A percentile compares a stretch with the other conserved stretches of the same genome.
phyloP scores from a whole-genome alignment of 179 eudicot species.

The Drosera spatulata region DNA sequence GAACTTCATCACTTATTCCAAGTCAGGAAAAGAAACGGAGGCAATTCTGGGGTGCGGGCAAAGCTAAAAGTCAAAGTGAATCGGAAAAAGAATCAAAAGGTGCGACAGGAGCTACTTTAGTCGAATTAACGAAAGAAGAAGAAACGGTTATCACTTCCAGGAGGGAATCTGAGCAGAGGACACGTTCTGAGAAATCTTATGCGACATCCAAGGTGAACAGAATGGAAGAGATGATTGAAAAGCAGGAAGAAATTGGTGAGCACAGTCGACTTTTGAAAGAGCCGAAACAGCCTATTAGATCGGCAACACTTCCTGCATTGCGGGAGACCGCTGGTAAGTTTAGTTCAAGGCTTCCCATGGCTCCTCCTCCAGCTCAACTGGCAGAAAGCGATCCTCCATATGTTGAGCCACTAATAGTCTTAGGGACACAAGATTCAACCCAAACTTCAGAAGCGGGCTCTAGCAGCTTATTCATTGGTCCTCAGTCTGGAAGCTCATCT shows the following conservation, averaged over 20 bases:
- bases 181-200: slow-evolving; percentile 21
- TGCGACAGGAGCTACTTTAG: slow-evolving; percentile 14
- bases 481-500: slow-evolving; percentile 9
- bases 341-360: slow-evolving; percentile 13
- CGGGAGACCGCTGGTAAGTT: slow-evolving; percentile 16
- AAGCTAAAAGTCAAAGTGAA: slow-evolving; percentile 17
- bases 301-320: slow-evolving; percentile 7
- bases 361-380: slow-evolving; percentile 21
- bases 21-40: too few species aligned
- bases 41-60: background rate
- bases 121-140: slow-evolving; percentile 16
- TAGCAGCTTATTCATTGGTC: slow-evolving; percentile 5
- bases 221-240: slow-evolving; percentile 19
- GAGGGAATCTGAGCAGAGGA: slow-evolving; percentile 21
- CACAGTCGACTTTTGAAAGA: slow-evolving; percentile 15
- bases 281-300: slow-evolving; percentile 12
- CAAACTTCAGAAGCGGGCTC: slow-evolving; percentile 13
- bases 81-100: slow-evolving; percentile 14
- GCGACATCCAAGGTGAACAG: slow-evolving; percentile 21
- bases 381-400: slow-evolving; percentile 10
- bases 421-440: slow-evolving; percentile 12
- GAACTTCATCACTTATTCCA: too few species aligned
- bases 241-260: slow-evolving; percentile 13
- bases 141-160: slow-evolving; percentile 7
- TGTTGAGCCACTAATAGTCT: slow-evolving; percentile 11